phyloP scores from a whole-genome alignment of 192 early-diverging fungal genomes.

The Dimargaris xerosporica region DNA sequence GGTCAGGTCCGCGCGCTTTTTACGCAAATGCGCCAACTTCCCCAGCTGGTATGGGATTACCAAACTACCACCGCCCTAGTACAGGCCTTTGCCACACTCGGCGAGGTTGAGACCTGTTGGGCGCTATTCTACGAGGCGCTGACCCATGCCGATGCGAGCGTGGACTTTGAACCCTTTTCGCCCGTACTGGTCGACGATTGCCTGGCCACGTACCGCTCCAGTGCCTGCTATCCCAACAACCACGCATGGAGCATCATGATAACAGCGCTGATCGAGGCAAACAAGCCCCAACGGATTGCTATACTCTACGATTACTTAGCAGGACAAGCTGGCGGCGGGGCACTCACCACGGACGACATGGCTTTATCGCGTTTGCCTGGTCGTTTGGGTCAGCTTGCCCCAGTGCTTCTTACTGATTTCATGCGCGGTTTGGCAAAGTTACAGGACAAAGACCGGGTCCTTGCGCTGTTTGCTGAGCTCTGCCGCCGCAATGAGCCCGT shows the following conservation, averaged over 20 bases:
- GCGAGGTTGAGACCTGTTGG: not conserved
- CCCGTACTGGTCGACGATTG: not conserved
- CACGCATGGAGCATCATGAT: not conserved
- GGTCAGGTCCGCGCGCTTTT: not conserved
- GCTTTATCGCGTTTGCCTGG: not conserved
- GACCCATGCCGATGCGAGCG: not conserved
- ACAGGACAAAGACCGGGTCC: not conserved
- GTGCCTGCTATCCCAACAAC: not conserved
- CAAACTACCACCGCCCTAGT: not conserved
- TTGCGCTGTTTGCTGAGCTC: not conserved
- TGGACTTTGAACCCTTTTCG: not conserved
- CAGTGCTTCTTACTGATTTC: not conserved
- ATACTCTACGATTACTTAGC: slow-evolving; percentile 1
- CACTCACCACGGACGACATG: not conserved
- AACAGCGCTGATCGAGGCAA: not conserved
- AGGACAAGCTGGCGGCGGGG: not conserved
- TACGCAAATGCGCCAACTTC: not conserved
- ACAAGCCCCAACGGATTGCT: not conserved
- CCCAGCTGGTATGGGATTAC: not conserved
- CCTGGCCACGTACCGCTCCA: not conserved
- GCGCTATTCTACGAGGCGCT: not conserved
- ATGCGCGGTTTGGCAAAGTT: not conserved
- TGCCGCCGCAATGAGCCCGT: not conserved
- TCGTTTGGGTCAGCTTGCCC: not conserved
- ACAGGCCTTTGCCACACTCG: not conserved